phyloP scores from a whole-genome alignment of 2,329 filamentous ascomycete genomes.

The Madurella mycetomatis region DNA sequence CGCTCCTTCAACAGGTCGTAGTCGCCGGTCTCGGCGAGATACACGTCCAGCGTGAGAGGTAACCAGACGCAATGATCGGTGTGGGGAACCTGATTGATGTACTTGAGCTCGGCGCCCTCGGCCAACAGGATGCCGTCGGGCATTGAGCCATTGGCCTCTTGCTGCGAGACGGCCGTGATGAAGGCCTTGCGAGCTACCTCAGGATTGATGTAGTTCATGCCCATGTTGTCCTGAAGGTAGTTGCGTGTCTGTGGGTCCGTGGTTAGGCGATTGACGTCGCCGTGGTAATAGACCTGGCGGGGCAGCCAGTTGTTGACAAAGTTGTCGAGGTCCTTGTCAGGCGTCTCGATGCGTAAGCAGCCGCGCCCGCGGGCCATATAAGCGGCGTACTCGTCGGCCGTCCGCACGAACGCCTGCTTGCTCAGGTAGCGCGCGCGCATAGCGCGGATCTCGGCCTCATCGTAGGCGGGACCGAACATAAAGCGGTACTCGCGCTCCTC shows the following conservation, averaged over 20 bases:
- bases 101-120: slow-evolving; percentile 53
- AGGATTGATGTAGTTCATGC: slow-evolving; percentile 54
- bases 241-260: slow-evolving; percentile 57
- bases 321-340: slow-evolving; percentile 51
- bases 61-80: slow-evolving; percentile 58
- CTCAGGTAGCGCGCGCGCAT: slow-evolving; percentile 47
- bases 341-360: slow-evolving; percentile 49
- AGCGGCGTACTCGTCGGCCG: slow-evolving; percentile 42
- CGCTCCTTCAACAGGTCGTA: slow-evolving; percentile 44
- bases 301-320: slow-evolving; percentile 57
- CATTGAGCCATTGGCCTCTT: slow-evolving; percentile 52
- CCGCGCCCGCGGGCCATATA: slow-evolving; percentile 50
- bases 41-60: slow-evolving; percentile 50
- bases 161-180: slow-evolving; percentile 47
- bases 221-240: slow-evolving; percentile 58
- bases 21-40: slow-evolving; percentile 52
- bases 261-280: slow-evolving; percentile 54
- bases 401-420: slow-evolving; percentile 43
- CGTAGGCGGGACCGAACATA: slow-evolving; percentile 50
- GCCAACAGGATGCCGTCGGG: slow-evolving; percentile 52
- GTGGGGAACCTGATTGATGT: slow-evolving; percentile 58
- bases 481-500: slow-evolving; percentile 47
- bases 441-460: slow-evolving; percentile 44
- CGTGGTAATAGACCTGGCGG: slow-evolving; percentile 55
- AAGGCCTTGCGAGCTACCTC: slow-evolving; percentile 45